phyloP scores from a whole-genome alignment of 2,329 filamentous ascomycete genomes.

The Cercospora sojina region DNA sequence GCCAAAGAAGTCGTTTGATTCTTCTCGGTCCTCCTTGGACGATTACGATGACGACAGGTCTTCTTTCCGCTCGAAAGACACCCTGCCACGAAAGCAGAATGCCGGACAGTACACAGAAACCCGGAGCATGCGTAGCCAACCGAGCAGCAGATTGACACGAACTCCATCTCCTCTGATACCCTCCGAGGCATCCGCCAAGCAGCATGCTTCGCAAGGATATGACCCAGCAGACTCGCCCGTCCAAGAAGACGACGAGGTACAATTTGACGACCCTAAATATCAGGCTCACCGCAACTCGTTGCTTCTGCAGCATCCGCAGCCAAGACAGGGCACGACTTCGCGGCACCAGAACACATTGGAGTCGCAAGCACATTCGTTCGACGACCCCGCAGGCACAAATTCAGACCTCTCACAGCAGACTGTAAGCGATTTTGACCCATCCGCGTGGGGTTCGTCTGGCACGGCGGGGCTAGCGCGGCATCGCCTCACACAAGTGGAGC shows the following conservation, averaged over 20 bases:
- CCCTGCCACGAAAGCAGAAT: slow-evolving; percentile 42
- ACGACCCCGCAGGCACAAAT: slow-evolving; percentile 33
- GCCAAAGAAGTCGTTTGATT: slow-evolving; percentile 56
- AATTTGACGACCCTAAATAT: slow-evolving; percentile 69
- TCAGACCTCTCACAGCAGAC: slow-evolving; percentile 40
- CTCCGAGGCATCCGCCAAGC: slow-evolving; percentile 48
- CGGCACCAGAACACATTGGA: slow-evolving; percentile 73
- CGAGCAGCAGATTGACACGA: slow-evolving; percentile 35
- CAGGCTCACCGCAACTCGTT: slow-evolving; percentile 77
- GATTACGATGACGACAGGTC: slow-evolving; percentile 50
- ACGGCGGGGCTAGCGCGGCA: slow-evolving; percentile 36
- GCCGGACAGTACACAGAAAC: slow-evolving; percentile 25
- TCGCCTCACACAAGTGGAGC: slow-evolving; percentile 32
- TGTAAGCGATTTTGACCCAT: slow-evolving; percentile 44
- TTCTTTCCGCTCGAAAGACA: slow-evolving; percentile 60
- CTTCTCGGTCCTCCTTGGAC: slow-evolving; percentile 74
- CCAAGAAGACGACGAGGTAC: slow-evolving; percentile 31
- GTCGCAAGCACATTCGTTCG: slow-evolving; percentile 66
- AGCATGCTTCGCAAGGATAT: slow-evolving; percentile 25
- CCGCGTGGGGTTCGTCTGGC: slow-evolving; percentile 49
- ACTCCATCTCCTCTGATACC: slow-evolving; percentile 56
- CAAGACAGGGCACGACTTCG: slow-evolving; percentile 69
- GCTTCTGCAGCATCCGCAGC: slow-evolving; percentile 77
- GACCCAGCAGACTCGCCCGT: slow-evolving; percentile 27
- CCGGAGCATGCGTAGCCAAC: slow-evolving; percentile 40